Conservation (phyloP, 2,329 filamentous ascomycete species). For the Fusarium camptoceras region DNA sequence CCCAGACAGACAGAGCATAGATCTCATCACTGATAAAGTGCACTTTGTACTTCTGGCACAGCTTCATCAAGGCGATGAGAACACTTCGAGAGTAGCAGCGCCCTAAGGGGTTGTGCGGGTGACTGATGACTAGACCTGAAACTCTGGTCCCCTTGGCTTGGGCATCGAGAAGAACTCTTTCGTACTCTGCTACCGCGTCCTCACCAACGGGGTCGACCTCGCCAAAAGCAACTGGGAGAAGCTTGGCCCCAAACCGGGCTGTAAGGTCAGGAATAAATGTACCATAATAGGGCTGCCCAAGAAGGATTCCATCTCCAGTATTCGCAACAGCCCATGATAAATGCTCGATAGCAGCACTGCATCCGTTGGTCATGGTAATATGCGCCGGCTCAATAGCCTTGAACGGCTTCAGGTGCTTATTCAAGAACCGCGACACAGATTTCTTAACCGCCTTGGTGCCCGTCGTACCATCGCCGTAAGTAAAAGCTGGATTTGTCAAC, state of each 20-base stretch:
- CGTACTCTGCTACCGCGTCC: slow-evolving; percentile 58
- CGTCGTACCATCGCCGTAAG: slow-evolving; percentile 56
- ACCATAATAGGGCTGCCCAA: slow-evolving; percentile 61
- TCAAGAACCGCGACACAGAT: slow-evolving; percentile 53
- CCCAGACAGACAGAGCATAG: slow-evolving; percentile 64
- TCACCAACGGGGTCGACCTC: slow-evolving; percentile 57
- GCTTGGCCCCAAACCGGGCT: slow-evolving; percentile 54
- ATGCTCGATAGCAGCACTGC: slow-evolving; percentile 56
- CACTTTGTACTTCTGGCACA: slow-evolving; percentile 61
- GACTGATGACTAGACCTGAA: slow-evolving; percentile 62
- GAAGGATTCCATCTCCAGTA: slow-evolving; percentile 55
- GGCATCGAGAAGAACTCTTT: slow-evolving; percentile 55
- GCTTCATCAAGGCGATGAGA: slow-evolving; percentile 56
- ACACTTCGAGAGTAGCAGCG: slow-evolving; percentile 58
- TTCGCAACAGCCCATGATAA: slow-evolving; percentile 55
- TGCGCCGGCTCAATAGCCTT: slow-evolving; percentile 49
- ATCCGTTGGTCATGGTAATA: slow-evolving; percentile 55
- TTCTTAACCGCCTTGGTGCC: slow-evolving; percentile 52
- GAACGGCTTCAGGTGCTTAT: slow-evolving; percentile 48
- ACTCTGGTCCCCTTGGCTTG: slow-evolving; percentile 55
- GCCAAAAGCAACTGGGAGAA: slow-evolving; percentile 59
- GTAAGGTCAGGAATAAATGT: slow-evolving; percentile 60
- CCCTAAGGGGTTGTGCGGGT: slow-evolving; percentile 65
- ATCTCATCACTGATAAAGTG: slow-evolving; percentile 65
- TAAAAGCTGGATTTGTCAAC: slow-evolving; percentile 49